A percentile compares a stretch with the other conserved stretches of the same genome.
Conservation (phyloP, 2,329 filamentous ascomycete species). For the Aspergillus sp. region DNA sequence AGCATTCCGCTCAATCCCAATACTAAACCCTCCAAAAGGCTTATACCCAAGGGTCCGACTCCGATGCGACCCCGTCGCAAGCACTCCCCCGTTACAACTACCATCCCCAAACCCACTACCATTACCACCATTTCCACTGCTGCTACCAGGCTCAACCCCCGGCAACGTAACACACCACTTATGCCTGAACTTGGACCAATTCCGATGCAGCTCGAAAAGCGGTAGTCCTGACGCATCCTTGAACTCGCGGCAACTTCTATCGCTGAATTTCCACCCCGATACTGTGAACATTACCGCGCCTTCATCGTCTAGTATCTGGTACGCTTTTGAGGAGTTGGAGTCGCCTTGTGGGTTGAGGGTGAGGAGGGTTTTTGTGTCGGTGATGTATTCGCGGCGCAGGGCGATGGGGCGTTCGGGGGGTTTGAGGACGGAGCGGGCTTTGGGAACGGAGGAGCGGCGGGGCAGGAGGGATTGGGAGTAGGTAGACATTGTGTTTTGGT, state of each 20-base stretch:
- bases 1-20: conserved; percentile 17
- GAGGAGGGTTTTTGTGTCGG: conserved; percentile 14
- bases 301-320: conserved; percentile 14
- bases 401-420: conserved; percentile 13
- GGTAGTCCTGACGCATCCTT: conserved; percentile 22
- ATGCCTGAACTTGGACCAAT: conserved; percentile 5
- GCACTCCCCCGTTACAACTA: neutral
- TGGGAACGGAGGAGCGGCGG: neutral
- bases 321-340: conserved; percentile 10
- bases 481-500: neutral
- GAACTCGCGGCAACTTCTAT: conserved; percentile 20
- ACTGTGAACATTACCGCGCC: conserved; percentile 18
- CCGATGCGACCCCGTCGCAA: neutral
- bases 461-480: neutral
- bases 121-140: neutral
- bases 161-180: conserved; percentile 18
- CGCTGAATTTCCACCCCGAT: conserved; percentile 18
- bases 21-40: conserved; percentile 8
- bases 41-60: neutral
- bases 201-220: conserved; percentile 19
- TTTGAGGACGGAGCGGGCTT: conserved; percentile 1
- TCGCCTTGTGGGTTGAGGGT: conserved; percentile 15
- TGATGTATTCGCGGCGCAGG: conserved; percentile 18
- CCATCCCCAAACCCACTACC: neutral
- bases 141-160: conserved; percentile 7